These are phyloP conservation scores for Claviceps africana DNA, from an alignment of 2,329 filamentous ascomycete genomes.

Conservation along the genomic window DNA sequence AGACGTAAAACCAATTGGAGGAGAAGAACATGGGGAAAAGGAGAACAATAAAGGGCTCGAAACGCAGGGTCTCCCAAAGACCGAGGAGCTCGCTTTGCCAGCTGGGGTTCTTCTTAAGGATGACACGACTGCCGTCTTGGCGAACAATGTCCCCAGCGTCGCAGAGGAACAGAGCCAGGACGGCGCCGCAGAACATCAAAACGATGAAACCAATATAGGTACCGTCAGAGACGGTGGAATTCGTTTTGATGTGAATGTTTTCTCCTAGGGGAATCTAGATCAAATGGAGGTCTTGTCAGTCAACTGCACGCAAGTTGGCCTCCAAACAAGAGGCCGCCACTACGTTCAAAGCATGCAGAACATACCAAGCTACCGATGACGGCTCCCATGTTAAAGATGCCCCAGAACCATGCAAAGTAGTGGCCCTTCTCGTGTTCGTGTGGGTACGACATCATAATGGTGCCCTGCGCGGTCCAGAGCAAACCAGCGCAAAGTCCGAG, in stretches of 20 bases:
- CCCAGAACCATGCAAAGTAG: conserved; percentile 87
- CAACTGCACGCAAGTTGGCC: not conserved
- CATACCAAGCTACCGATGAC: conserved; percentile 62
- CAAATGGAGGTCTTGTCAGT: not conserved
- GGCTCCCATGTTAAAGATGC: conserved; percentile 85
- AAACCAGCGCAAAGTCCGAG: conserved; percentile 68
- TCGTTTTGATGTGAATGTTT: conserved; percentile 43
- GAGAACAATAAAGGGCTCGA: conserved; percentile 58
- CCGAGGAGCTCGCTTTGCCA: conserved; percentile 70
- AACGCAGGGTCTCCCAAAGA: conserved; percentile 56
- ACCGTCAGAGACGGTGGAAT: conserved; percentile 48
- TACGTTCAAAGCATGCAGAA: not conserved
- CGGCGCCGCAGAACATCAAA: conserved; percentile 61
- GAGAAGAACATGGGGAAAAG: conserved; percentile 41
- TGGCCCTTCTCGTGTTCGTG: conserved; percentile 68
- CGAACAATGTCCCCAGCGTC: conserved; percentile 62
- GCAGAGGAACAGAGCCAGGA: conserved; percentile 54
- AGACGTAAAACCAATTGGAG: conserved; percentile 42
- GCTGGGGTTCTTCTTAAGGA: conserved; percentile 81
- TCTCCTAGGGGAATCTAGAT: conserved; percentile 48
- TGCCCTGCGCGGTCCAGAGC: conserved; percentile 70
- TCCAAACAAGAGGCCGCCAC: not conserved
- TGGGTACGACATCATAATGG: conserved; percentile 85
- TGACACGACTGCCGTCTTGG: conserved; percentile 63
- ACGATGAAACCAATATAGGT: conserved; percentile 84